Evolutionary conservation across 441 rosid genomes (phyloP), one percentile per base, ranked within the genome.

Genomic region (Croton setiger): DNA sequence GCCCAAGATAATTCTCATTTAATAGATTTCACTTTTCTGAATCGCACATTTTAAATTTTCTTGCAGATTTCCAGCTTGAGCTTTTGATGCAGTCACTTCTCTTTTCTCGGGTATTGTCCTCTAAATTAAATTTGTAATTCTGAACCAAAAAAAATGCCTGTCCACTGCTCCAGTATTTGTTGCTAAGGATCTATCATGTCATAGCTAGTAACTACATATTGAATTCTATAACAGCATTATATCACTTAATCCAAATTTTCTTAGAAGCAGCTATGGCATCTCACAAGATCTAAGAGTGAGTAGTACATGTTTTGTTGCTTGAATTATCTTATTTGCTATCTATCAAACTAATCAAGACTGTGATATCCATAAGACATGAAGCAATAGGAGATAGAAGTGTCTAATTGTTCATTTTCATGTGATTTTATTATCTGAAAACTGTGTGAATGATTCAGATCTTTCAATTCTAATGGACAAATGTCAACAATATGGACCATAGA

Each of bases 21-120:
- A 53, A 71, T 71, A 54, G 64, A 64, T 31, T n/a, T 60, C 13
- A 55, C 31, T 60, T 64, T 57, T 47, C 17, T 48, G n/a, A 11
- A 37, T 21, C 17, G 18, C 3, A 57, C 52, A 21, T 41, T 72
- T 68, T 74, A 20, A 53, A 58, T 76, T 68, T 78, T 21, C 57
- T 61, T 82, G 88, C 95, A 95, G 99, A 92, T 66, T 95, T 92
- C 76, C 96, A 85, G 85, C 96, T 95, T 75, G 99, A 95, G 63
- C 87, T 95, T 76, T 75, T 95, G 80, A 84, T 95, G 96, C 98
- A 95, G 76, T 90, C 98, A 43, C 91, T 95, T 69, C 74, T 81
- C 68, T 95, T 95, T 84, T 92, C 99, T 67, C 92, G 99, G 88
- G 98, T 95, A 88, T 60, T 76, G 56, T 70, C 64, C 72, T 56